Evolutionary conservation across 2,329 filamentous ascomycete genomes (phyloP).

Genomic region (Arthrobotrys conoides): DNA sequence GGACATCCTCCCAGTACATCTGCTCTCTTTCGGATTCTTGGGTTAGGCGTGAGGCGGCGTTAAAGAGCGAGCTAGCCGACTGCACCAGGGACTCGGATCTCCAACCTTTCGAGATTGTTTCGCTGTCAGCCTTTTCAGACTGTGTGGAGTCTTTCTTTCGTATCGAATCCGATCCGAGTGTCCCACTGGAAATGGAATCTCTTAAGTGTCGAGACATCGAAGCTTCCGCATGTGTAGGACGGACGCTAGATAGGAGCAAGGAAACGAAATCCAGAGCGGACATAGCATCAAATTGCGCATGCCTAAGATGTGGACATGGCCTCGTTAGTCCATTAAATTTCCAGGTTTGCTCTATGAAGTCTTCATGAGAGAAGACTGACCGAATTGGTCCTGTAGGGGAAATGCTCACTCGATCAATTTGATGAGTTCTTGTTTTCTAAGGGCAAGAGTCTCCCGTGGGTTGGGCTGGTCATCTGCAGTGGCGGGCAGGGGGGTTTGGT

Average conservation of each 20-base stretch:
- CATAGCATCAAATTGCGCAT: slow-evolving; percentile 75
- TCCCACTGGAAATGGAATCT: slow-evolving; percentile 79
- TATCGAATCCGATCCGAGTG: slow-evolving; percentile 78
- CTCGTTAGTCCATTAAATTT: not conserved
- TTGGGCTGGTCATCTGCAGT: slow-evolving; percentile 40
- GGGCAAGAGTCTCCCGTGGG: slow-evolving; percentile 41
- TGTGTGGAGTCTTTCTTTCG: slow-evolving; percentile 74
- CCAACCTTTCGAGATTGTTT: slow-evolving; percentile 70
- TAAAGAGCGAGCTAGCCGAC: slow-evolving; percentile 80
- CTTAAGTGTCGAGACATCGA: slow-evolving; percentile 81
- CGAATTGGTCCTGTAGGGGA: not conserved
- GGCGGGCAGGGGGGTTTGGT: slow-evolving; percentile 55
- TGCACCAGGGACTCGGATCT: slow-evolving; percentile 82
- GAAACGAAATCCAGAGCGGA: slow-evolving; percentile 86
- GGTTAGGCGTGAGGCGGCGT: slow-evolving; percentile 79
- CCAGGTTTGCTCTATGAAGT: too few species aligned
- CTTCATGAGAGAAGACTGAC: not conserved
- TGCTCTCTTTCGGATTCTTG: slow-evolving; percentile 84
- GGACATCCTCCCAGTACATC: slow-evolving; percentile 88
- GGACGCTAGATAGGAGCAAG: slow-evolving; percentile 84
- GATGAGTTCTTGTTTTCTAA: slow-evolving; percentile 56
- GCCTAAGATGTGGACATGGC: slow-evolving; percentile 61
- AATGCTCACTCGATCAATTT: slow-evolving; percentile 60
- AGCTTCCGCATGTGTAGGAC: slow-evolving; percentile 77
- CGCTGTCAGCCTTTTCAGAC: slow-evolving; percentile 70